phyloP scores from a whole-genome alignment of 164 flowering plant species.

The Umbellularia californica region DNA sequence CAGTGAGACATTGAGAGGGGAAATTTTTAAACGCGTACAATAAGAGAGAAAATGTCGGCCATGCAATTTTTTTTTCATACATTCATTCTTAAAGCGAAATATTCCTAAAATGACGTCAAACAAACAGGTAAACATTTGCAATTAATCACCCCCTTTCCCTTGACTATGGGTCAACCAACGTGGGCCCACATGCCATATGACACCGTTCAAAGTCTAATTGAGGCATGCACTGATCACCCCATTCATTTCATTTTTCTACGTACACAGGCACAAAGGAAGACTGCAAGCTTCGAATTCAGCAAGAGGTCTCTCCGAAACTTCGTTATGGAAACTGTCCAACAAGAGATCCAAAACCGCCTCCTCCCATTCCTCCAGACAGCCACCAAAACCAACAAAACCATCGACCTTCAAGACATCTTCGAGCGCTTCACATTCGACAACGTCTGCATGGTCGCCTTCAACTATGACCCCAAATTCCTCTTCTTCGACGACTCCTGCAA shows the following conservation, averaged over 20 bases:
- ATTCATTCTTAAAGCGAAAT: too few species aligned
- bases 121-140: too few species aligned
- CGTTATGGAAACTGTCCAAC: conserved; percentile 26
- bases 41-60: too few species aligned
- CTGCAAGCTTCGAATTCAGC: conserved; percentile 52
- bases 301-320: conserved; percentile 38
- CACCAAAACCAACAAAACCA: conserved; percentile 13
- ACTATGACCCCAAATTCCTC: conserved; percentile 42
- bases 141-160: too few species aligned
- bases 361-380: conserved; percentile 34
- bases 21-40: fast-evolving
- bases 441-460: conserved; percentile 54
- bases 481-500: neutral
- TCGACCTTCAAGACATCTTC: conserved; percentile 59
- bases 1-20: too few species aligned
- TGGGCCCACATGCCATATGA: too few species aligned
- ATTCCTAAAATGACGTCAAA: too few species aligned
- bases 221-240: too few species aligned
- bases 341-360: conserved; percentile 30
- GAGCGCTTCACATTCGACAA: conserved; percentile 68
- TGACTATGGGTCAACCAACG: too few species aligned
- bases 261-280: conserved; percentile 39
- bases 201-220: too few species aligned
- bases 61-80: too few species aligned
- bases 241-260: too few species aligned